Evolutionary conservation across 768 basidiomycete genomes (phyloP), one percentile per base, ranked within the genome.

Genomic region (Asterophora lycoperdoides): DNA sequence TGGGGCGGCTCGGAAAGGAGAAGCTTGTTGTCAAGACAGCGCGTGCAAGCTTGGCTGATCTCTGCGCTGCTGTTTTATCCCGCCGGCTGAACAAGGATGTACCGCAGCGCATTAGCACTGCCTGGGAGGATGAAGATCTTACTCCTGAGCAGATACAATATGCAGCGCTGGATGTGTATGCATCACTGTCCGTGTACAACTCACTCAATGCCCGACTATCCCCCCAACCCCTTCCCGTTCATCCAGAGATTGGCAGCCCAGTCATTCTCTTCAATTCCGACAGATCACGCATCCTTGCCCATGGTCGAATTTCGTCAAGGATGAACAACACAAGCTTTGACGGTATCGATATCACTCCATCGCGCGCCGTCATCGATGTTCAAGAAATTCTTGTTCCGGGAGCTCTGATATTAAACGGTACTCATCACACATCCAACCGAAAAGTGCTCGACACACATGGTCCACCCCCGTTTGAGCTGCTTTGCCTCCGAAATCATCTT

Each of bases 1-100:
- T 70, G 45, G 66, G 57, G 2, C 40, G 41, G 2, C 44, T 59
- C 40, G 64, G 65, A 3, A 69, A 69, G 41, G 59, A 64, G 4
- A 50, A 58, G 5, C 44, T 51, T 6, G 15, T 61, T 8, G 41
- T 58, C 1, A 30, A 44, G 1, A 52, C 48, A 51, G 60, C 60
- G 4, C 49, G 49, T 36, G 46, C 54, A 23, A 45, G 66, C n/a
- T 60, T 70, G 15, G 53, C 61, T 1, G 67, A 71, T 44, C 54
- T 70, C 2, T 60, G 51, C 36, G 67, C 63, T 20, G 18, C 19
- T 1, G 55, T 68, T 26, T 57, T 71, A 2, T 35, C 51, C 0
- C 50, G 48, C 38, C 28, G 52, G 51, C 49, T 69, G 20, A 26
- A 19, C 35, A 58, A 62, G 43, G 50, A 67, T 56, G 18, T 54